Evolutionary conservation across 768 basidiomycete species (phyloP).

Genomic region (Lactarius deliciosus): DNA sequence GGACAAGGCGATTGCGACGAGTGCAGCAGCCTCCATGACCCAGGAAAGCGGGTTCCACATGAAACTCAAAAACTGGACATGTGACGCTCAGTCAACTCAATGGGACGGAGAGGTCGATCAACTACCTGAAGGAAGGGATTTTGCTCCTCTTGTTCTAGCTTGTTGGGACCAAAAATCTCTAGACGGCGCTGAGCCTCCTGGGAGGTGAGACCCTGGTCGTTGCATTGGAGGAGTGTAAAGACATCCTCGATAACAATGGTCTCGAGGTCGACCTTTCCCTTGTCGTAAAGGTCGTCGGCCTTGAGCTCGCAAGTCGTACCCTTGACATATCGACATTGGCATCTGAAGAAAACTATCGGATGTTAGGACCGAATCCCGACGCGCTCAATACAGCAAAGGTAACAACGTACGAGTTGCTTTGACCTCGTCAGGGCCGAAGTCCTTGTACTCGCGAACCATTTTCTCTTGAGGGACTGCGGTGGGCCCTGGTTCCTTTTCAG

Average conservation of each 20-base stretch:
- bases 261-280: constrained; percentile 99
- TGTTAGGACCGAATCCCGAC: constrained; percentile 26
- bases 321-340: constrained; percentile 86
- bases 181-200: constrained; percentile 83
- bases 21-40: constrained; percentile 98
- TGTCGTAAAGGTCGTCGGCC: constrained; percentile 93
- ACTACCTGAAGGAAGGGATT: constrained; percentile 59
- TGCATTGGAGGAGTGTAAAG: constrained; percentile 92
- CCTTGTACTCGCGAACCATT: constrained; percentile 85
- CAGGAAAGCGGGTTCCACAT: constrained; percentile 99
- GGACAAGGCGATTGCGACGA: constrained; percentile 93
- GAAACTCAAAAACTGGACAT: constrained; percentile 78
- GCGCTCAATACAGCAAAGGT: constrained; percentile 16
- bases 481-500: constrained; percentile 68
- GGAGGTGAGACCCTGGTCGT: constrained; percentile 69
- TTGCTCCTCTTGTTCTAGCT: constrained; percentile 86
- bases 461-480: constrained; percentile 40
- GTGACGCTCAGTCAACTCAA: neutral
- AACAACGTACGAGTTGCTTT: constrained; percentile 63
- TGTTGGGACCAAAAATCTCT: constrained; percentile 95
- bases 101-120: neutral
- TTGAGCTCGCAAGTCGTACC: constrained; percentile 65
- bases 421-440: constrained; percentile 69
- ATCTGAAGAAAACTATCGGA: constrained; percentile 44
- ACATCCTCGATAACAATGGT: constrained; percentile 96